Evolutionary conservation across 768 basidiomycete genomes (phyloP).

Genomic region (Phanerochaete carnosa): DNA sequence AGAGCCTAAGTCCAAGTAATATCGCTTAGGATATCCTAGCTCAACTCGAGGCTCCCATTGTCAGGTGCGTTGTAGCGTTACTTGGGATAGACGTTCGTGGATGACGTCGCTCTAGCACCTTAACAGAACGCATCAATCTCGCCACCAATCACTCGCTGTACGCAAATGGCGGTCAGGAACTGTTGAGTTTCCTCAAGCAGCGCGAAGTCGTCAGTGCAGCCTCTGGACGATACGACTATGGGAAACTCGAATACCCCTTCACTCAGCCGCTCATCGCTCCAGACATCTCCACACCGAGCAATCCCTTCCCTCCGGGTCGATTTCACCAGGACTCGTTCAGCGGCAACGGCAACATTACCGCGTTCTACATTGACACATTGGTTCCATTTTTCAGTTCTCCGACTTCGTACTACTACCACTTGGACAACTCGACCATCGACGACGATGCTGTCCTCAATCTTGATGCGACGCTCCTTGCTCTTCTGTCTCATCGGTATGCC

Average conservation of each 20-base stretch:
- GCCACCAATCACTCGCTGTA: slow-evolving; percentile 5
- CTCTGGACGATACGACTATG: slow-evolving; percentile 7
- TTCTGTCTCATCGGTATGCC: slow-evolving; percentile 12
- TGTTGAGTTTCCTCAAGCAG: not conserved
- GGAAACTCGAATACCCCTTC: slow-evolving; percentile 13
- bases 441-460: slow-evolving; percentile 8
- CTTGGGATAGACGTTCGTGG: not conserved
- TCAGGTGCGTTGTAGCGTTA: not conserved
- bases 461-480: slow-evolving; percentile 8
- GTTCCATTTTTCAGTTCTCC: slow-evolving; percentile 4
- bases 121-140: slow-evolving; percentile 12
- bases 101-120: not conserved
- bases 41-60: slow-evolving; percentile 12
- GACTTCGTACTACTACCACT: slow-evolving; percentile 8
- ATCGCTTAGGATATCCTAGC: slow-evolving; percentile 11
- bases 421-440: slow-evolving; percentile 9
- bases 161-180: not conserved
- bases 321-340: slow-evolving; percentile 12
- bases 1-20: not conserved
- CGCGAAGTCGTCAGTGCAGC: not conserved
- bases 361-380: slow-evolving; percentile 8
- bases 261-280: slow-evolving; percentile 2
- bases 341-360: slow-evolving; percentile 3
- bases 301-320: slow-evolving; percentile 9
- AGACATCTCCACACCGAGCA: not conserved